A percentile compares a stretch with the other conserved stretches of the same genome.
phyloP scores from a whole-genome alignment of 2,329 filamentous ascomycete genomes.

The Pseudophaeomoniella oleicola region DNA sequence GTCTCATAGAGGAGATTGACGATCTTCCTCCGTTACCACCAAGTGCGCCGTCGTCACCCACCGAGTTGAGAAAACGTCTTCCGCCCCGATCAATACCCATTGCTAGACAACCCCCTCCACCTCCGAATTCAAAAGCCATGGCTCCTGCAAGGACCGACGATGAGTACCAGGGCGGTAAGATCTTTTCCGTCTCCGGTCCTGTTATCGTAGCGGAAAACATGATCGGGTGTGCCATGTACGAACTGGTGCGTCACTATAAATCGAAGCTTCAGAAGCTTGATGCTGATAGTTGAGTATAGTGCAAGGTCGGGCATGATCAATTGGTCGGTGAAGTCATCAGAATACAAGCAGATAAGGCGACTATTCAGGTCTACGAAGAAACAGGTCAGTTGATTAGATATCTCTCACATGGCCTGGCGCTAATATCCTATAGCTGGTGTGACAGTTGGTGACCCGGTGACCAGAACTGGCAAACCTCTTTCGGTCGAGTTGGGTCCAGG shows the following conservation, averaged over 20 bases:
- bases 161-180: slow-evolving; percentile 45
- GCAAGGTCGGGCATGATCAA: slow-evolving; percentile 80
- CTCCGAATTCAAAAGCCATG: slow-evolving; percentile 20
- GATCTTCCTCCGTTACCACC: slow-evolving; percentile 29
- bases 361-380: slow-evolving; percentile 98
- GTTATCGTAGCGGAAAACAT: slow-evolving; percentile 97
- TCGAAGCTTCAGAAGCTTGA: neutral
- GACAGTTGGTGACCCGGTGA: slow-evolving; percentile 85
- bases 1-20: slow-evolving; percentile 20
- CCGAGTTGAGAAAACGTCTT: slow-evolving; percentile 19
- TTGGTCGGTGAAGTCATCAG: slow-evolving; percentile 97
- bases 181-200: slow-evolving; percentile 66
- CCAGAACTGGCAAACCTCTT: slow-evolving; percentile 81
- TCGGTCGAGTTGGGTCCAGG: slow-evolving; percentile 95
- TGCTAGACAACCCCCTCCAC: slow-evolving; percentile 12
- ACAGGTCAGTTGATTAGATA: slow-evolving; percentile 47
- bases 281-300: slow-evolving; percentile 33
- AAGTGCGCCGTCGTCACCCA: slow-evolving; percentile 21
- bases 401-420: slow-evolving; percentile 4
- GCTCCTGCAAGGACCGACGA: slow-evolving; percentile 29
- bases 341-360: slow-evolving; percentile 88
- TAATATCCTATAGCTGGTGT: slow-evolving; percentile 51
- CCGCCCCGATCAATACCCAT: slow-evolving; percentile 14
- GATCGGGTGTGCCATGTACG: slow-evolving; percentile 99
- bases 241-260: slow-evolving; percentile 50